Conservation (phyloP, 306 rosid genomes). For the Senna siamea region DNA sequence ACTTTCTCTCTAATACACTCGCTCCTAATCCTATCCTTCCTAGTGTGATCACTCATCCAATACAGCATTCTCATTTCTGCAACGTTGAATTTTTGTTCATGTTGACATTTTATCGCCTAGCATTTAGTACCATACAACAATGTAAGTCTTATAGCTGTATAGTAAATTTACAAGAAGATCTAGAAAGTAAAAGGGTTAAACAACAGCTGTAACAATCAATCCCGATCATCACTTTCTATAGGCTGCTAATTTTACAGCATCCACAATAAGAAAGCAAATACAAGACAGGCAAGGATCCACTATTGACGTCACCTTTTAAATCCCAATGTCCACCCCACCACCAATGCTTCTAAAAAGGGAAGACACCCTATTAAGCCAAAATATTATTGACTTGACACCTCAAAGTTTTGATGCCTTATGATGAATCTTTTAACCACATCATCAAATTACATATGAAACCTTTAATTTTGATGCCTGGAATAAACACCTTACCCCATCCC, state of each 20-base stretch:
- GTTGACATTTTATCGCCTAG: too few relatives aligned
- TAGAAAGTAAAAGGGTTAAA: not conserved
- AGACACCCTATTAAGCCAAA: not conserved
- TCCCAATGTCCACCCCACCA: not conserved
- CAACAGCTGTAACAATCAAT: slow-evolving; percentile 6
- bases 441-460: not conserved
- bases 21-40: too few relatives aligned
- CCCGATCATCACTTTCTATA: not conserved
- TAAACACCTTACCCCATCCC: not conserved
- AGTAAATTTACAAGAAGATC: not conserved
- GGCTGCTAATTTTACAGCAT: not conserved
- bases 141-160: too few relatives aligned
- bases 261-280: not conserved
- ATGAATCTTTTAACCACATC: not conserved
- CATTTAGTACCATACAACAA: too few relatives aligned
- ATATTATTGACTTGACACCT: not conserved
- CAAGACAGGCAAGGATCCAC: not conserved
- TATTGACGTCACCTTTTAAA: not conserved
- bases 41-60: too few relatives aligned
- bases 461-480: slow-evolving; percentile 6
- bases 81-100: too few relatives aligned
- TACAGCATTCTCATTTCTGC: too few relatives aligned
- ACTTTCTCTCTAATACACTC: too few relatives aligned
- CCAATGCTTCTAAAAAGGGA: not conserved
- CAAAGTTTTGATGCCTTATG: not conserved